phyloP scores from a whole-genome alignment of 1,284 basidiomycete species.

The Bjerkandera adusta region DNA sequence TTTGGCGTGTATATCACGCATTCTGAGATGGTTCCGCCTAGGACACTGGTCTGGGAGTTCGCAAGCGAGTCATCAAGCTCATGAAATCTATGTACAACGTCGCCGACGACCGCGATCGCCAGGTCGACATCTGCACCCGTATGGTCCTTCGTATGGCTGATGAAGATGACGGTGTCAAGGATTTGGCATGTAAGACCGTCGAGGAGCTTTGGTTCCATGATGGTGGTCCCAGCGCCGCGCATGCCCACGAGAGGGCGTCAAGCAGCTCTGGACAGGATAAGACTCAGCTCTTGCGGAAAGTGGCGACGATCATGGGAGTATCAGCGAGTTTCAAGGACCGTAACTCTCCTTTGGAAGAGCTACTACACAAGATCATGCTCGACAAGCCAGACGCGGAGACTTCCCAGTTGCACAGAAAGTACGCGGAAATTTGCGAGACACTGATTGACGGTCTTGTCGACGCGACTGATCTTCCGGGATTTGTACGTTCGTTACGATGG shows the following conservation, averaged over 20 bases:
- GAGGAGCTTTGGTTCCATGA: conserved; percentile 87
- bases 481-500: conserved; percentile 47
- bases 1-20: conserved; percentile 2
- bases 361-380: conserved; percentile 77
- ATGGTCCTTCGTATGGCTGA: conserved; percentile 87
- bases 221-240: conserved; percentile 24
- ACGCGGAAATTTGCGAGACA: conserved; percentile 77
- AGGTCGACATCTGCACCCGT: conserved; percentile 79
- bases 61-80: conserved; percentile 94
- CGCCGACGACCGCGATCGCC: conserved; percentile 56
- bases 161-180: conserved; percentile 92
- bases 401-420: conserved; percentile 54
- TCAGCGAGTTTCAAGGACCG: conserved; percentile 79
- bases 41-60: conserved; percentile 91
- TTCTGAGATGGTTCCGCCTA: conserved; percentile 27
- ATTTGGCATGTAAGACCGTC: conserved; percentile 84
- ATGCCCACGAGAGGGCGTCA: conserved; percentile 36
- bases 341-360: conserved; percentile 81
- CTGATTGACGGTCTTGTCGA: conserved; percentile 89
- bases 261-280: conserved; percentile 41
- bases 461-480: conserved; percentile 73
- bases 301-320: conserved; percentile 83
- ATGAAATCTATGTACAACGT: conserved; percentile 80
- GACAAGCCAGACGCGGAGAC: conserved; percentile 55
- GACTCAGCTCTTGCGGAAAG: conserved; percentile 53